Conservation (phyloP, 2,329 filamentous ascomycete genomes). For the Laburnicola sp. region DNA sequence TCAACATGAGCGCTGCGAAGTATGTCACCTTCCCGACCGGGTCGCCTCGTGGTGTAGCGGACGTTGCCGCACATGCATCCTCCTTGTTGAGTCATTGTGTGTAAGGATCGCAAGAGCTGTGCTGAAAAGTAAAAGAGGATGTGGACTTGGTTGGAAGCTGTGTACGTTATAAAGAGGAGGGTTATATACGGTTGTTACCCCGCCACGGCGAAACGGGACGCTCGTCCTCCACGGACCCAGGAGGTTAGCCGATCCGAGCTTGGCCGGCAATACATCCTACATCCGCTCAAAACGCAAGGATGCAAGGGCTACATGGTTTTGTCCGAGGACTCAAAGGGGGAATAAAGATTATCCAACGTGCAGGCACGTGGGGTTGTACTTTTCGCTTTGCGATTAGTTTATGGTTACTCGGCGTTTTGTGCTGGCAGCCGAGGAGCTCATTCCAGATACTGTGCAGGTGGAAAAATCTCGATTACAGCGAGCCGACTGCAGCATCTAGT, state of each 20-base stretch:
- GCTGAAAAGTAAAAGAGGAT: background rate
- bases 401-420: no score
- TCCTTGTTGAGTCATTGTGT: constrained; percentile 39
- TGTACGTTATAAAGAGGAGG: no score
- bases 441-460: background rate
- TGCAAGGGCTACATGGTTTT: no score
- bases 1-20: background rate
- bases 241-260: no score
- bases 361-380: no score
- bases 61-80: constrained; percentile 57
- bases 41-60: constrained; percentile 54
- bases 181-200: constrained; percentile 4
- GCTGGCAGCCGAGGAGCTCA: background rate
- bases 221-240: background rate
- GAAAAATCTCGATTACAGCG: background rate
- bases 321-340: no score
- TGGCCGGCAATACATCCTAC: no score
- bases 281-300: constrained; percentile 46
- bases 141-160: background rate
- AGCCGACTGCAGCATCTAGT: background rate
- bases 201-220: constrained; percentile 1
- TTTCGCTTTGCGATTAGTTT: no score
- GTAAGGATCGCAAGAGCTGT: background rate
- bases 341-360: no score
- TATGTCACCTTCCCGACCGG: constrained; percentile 47